Conservation (phyloP, 202 grass and related monocot genomes). For the Zoysia matrella region DNA sequence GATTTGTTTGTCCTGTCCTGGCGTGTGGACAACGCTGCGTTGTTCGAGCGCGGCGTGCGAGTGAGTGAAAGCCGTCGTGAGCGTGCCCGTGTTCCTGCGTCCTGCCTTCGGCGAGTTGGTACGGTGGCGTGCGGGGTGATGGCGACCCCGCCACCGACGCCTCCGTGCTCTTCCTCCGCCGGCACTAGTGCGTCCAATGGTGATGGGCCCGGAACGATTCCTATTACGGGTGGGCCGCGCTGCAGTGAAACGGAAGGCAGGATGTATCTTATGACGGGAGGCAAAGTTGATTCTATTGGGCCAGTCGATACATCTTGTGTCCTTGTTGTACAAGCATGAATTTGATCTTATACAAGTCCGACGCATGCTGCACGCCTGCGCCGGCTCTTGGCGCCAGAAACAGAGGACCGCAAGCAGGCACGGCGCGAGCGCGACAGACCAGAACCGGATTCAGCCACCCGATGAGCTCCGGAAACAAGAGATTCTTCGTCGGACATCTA, state of each 20-base stretch:
- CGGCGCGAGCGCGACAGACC: slow-evolving; percentile 21
- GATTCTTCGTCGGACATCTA: slow-evolving; percentile 64
- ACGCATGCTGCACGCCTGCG: too few relatives aligned
- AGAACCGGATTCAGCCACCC: slow-evolving; percentile 39
- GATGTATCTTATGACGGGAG: too few relatives aligned
- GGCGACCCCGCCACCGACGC: too few relatives aligned
- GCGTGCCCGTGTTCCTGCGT: not conserved
- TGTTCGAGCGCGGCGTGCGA: not conserved
- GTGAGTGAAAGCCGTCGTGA: not conserved
- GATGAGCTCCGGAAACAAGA: slow-evolving; percentile 62
- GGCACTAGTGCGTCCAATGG: too few relatives aligned
- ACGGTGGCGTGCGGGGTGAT: not conserved
- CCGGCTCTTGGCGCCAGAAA: slow-evolving; percentile 9
- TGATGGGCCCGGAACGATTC: too few relatives aligned
- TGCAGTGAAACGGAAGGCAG: too few relatives aligned
- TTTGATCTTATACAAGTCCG: too few relatives aligned
- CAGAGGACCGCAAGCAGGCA: slow-evolving; percentile 21
- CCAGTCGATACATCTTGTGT: too few relatives aligned
- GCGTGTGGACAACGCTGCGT: slow-evolving; percentile 12
- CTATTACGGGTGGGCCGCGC: too few relatives aligned
- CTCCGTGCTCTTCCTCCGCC: too few relatives aligned
- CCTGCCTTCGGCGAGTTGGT: slow-evolving; percentile 20
- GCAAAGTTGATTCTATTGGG: too few relatives aligned
- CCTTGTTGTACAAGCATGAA: too few relatives aligned
- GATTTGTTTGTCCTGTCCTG: slow-evolving; percentile 3